Base-by-base conservation (phyloP, 768 basidiomycete species). In the Leccinum sublutescens region DNA sequence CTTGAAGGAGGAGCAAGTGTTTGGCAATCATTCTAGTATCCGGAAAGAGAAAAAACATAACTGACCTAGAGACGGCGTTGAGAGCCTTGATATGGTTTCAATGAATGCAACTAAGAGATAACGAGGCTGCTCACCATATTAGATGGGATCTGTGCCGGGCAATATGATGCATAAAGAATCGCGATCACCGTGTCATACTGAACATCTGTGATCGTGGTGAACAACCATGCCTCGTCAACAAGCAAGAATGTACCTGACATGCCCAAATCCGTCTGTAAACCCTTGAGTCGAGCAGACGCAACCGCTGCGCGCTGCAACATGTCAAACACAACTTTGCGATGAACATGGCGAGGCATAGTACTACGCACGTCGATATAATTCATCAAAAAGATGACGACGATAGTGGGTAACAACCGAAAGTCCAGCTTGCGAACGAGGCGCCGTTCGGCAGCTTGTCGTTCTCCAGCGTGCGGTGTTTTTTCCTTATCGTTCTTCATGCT, bases 301-400 rank as follows among this genome's bases (percentile, higher is more conserved):
- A 83, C 70, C 1, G 79, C 82, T 55, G 74, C 78, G n/a, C 82
- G 75, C 82, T 83, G 51, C 15, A 55, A 31, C 36, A 12, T 11
- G 21, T 55, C 34, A 61, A 15, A 15, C 8, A 34, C 9, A 17
- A 40, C 15, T 3, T 8, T 12, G 21, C 17, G 4, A 5, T 50
- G 27, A 27, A 5, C 17, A n/a, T 27, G 12, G 11, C 23, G 27
- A 52, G 14, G 47, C 8, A 43, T 33, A 21, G 21, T 23, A 48
- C 1, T 19, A 66, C 72, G 60, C 59, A 87, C 86, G 68, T 87
- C 85, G 59, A 88, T 86, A 63, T 85, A 87, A 62, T 87, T 88
- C 83, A 87, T 82, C 60, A 88, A 78, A 64, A 75, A 86, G 31
- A 87, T 85, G 55, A 85, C 56, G n/a, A 85, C 74, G 38, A 88